Conservation (phyloP, 2,329 filamentous ascomycete genomes). For the Paecilomyces niveus region DNA sequence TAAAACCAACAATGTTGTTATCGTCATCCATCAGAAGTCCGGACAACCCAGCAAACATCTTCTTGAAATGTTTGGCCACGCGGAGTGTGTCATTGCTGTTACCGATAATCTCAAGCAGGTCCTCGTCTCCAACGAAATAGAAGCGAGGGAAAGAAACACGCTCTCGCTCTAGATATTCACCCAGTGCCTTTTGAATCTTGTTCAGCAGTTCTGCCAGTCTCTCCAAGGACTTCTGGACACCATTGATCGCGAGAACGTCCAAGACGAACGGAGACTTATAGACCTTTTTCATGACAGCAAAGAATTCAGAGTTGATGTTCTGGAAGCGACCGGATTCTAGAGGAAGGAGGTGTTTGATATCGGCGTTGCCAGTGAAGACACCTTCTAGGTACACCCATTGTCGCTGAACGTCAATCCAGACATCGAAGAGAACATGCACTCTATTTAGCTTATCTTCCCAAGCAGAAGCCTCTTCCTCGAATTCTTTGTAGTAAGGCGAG, state of each 20-base stretch:
- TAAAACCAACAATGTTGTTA: constrained; percentile 80
- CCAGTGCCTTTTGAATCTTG: constrained; percentile 98
- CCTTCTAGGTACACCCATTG: constrained; percentile 99
- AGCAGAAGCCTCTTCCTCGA: constrained; percentile 89
- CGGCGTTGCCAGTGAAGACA: constrained; percentile 95
- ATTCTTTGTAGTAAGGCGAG: constrained; percentile 98
- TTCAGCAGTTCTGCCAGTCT: constrained; percentile 92
- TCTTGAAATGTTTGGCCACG: constrained; percentile 97
- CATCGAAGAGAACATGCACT: constrained; percentile 94
- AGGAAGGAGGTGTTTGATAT: constrained; percentile 96
- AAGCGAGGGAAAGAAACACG: constrained; percentile 96
- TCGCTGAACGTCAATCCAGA: constrained; percentile 99
- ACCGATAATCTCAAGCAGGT: constrained; percentile 96
- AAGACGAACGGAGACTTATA: constrained; percentile 93
- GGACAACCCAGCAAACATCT: constrained; percentile 97
- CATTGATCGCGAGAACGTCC: constrained; percentile 91
- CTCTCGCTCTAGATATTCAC: constrained; percentile 97
- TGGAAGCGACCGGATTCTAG: constrained; percentile 96
- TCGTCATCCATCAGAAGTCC: constrained; percentile 90
- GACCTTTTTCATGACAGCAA: constrained; percentile 99
- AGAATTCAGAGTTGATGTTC: constrained; percentile 98
- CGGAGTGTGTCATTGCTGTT: constrained; percentile 97
- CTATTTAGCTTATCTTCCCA: constrained; percentile 99
- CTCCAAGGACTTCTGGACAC: constrained; percentile 92
- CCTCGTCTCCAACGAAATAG: constrained; percentile 99